A percentile compares a stretch with the other conserved stretches of the same genome.
These are phyloP conservation scores for Globomyces pollinis-pini DNA, from an alignment of 192 early-diverging fungal genomes.

Conservation along the genomic window DNA sequence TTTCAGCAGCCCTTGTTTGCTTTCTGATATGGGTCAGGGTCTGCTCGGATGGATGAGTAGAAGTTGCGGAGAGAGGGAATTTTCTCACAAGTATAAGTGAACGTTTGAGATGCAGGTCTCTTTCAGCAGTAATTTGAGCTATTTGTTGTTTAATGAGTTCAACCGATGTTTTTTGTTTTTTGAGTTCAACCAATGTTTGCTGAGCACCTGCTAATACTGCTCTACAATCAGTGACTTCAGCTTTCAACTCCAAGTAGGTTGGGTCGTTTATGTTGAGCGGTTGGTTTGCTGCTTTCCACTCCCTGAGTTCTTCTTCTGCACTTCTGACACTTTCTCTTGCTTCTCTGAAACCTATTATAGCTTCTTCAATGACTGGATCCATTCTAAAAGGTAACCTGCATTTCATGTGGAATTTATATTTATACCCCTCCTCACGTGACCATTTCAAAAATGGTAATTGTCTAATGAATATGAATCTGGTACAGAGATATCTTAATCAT, in stretches of 20 bases:
- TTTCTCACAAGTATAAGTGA: neutral
- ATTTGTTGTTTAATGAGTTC: neutral
- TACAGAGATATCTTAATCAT: too few species aligned
- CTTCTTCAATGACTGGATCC: too few species aligned
- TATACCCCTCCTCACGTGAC: too few species aligned
- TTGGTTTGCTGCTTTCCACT: too few species aligned
- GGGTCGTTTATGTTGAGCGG: too few species aligned
- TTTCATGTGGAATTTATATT: too few species aligned
- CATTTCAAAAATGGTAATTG: too few species aligned
- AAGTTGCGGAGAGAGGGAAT: neutral
- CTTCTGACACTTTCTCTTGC: too few species aligned
- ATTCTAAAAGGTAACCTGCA: too few species aligned
- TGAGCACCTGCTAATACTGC: neutral
- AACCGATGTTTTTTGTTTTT: neutral
- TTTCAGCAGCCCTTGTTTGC: neutral
- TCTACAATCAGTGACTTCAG: neutral
- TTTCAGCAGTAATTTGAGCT: neutral
- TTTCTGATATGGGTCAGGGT: neutral
- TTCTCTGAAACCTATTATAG: too few species aligned
- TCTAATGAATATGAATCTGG: too few species aligned
- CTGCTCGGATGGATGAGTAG: neutral
- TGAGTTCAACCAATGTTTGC: neutral
- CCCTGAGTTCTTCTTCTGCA: too few species aligned
- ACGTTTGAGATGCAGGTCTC: neutral
- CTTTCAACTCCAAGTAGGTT: neutral